These are phyloP conservation scores for Chaetoceros tenuissimus DNA, from an alignment of 108 stramenopile genomes.

Conservation along the genomic window DNA sequence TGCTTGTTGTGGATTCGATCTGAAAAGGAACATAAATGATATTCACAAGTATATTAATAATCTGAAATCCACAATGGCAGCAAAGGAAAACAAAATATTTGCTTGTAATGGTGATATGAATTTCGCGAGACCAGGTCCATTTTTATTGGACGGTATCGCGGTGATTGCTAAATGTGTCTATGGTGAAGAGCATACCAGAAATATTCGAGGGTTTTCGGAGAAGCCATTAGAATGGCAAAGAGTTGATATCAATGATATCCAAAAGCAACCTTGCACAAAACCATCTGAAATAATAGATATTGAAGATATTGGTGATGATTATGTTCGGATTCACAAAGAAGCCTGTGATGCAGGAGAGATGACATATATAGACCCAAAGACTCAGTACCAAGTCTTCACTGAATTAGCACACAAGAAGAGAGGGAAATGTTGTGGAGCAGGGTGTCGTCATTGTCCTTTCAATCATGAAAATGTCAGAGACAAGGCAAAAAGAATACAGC, in stretches of 20 bases:
- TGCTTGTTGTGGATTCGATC: slow-evolving; percentile 86
- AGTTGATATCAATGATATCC: slow-evolving; percentile 4
- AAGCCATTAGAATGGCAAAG: slow-evolving; percentile 6
- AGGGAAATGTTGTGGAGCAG: slow-evolving; percentile 89
- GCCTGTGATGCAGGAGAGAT: slow-evolving; percentile 38
- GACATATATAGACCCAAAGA: slow-evolving; percentile 74
- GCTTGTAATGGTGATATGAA: slow-evolving; percentile 77
- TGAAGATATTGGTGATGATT: slow-evolving; percentile 12
- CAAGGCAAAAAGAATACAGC: slow-evolving; percentile 47
- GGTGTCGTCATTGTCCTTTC: slow-evolving; percentile 91
- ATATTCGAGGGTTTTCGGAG: not conserved
- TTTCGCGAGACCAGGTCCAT: slow-evolving; percentile 83
- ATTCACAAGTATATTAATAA: slow-evolving; percentile 15
- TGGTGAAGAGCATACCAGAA: not conserved
- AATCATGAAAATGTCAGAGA: slow-evolving; percentile 70
- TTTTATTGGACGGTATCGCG: slow-evolving; percentile 62
- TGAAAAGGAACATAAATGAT: slow-evolving; percentile 66
- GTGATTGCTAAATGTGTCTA: slow-evolving; percentile 66
- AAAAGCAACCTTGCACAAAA: slow-evolving; percentile 1
- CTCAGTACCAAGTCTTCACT: slow-evolving; percentile 86
- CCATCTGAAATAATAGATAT: slow-evolving; percentile 13
- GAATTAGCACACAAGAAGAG: slow-evolving; percentile 68
- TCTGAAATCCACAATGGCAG: slow-evolving; percentile 48
- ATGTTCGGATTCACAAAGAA: slow-evolving; percentile 38
- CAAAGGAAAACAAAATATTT: slow-evolving; percentile 37